Conservation (phyloP, 2,329 filamentous ascomycete genomes). For the Pyricularia sp. region DNA sequence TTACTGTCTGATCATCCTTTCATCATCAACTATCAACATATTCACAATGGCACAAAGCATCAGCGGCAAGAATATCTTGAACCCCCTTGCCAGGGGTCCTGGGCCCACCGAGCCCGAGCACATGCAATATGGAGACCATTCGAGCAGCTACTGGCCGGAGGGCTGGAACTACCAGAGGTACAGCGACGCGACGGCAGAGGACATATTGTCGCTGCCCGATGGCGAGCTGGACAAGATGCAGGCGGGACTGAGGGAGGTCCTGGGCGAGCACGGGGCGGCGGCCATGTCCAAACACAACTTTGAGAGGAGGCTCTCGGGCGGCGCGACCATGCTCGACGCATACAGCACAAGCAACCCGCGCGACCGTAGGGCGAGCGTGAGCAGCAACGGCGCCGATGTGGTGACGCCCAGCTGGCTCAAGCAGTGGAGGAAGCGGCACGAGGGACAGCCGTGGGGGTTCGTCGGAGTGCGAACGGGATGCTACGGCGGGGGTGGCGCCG, state of each 20-base stretch:
- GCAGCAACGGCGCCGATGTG: background rate
- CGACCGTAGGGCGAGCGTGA: background rate
- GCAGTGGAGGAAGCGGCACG: conserved; percentile 2
- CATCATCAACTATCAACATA: background rate
- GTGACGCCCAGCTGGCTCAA: conserved; percentile 4
- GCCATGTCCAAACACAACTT: conserved; percentile 1
- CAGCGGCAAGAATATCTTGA: background rate
- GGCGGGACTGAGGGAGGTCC: conserved; percentile 3
- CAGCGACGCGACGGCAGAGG: background rate
- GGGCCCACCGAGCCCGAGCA: background rate
- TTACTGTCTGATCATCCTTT: background rate
- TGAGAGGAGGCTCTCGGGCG: background rate
- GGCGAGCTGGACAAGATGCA: conserved; percentile 6
- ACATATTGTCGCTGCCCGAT: background rate
- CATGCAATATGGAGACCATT: conserved; percentile 5
- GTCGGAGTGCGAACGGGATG: conserved; percentile 1
- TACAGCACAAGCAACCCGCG: background rate
- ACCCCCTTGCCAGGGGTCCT: background rate
- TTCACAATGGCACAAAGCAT: background rate
- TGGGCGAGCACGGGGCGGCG: conserved; percentile 2
- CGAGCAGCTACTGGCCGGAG: conserved; percentile 5
- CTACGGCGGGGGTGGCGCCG: conserved; percentile 2
- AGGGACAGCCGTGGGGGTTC: conserved; percentile 2
- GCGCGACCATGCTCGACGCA: background rate
- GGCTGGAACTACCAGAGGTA: conserved; percentile 5